These are phyloP conservation scores for Auxenochlorella protothecoides DNA, from an alignment of 139 green algal species.

Conservation along the genomic window DNA sequence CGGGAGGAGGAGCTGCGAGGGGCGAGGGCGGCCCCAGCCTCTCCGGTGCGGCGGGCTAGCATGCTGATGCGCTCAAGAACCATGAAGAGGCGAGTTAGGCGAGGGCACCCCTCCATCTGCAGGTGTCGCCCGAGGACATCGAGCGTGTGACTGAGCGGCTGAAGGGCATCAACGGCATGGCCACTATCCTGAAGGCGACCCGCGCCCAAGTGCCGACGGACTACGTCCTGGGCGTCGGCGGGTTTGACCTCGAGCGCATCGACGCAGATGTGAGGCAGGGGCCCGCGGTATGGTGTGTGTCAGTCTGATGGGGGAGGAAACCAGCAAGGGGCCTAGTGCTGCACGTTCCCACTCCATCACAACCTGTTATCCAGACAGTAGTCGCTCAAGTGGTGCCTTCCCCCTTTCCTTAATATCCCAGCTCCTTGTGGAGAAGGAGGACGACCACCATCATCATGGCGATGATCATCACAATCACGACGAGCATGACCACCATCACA, in stretches of 20 bases:
- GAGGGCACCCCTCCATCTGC: no score
- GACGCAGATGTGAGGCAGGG: conserved; percentile 51
- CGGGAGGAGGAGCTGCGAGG: no score
- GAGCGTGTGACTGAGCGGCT: conserved; percentile 49
- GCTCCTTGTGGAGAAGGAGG: conserved; percentile 22
- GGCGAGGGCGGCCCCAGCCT: no score
- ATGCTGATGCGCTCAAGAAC: no score
- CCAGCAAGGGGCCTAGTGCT: neutral
- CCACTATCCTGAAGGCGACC: conserved; percentile 26
- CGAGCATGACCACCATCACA: conserved; percentile 35
- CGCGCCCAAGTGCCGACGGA: conserved; percentile 63
- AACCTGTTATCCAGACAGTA: no score
- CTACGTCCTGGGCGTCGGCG: conserved; percentile 86
- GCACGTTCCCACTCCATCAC: neutral
- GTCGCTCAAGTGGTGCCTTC: neutral
- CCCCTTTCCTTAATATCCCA: neutral
- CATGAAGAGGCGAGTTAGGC: no score
- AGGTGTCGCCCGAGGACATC: no score
- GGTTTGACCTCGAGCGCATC: conserved; percentile 85
- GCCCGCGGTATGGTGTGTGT: neutral
- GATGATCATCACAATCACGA: conserved; percentile 23
- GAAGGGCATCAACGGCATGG: conserved; percentile 76
- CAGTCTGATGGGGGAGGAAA: neutral
- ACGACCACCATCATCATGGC: conserved; percentile 18
- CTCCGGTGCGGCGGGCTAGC: no score